phyloP scores from a whole-genome alignment of 768 basidiomycete genomes.

The Leccinum obscurum region DNA sequence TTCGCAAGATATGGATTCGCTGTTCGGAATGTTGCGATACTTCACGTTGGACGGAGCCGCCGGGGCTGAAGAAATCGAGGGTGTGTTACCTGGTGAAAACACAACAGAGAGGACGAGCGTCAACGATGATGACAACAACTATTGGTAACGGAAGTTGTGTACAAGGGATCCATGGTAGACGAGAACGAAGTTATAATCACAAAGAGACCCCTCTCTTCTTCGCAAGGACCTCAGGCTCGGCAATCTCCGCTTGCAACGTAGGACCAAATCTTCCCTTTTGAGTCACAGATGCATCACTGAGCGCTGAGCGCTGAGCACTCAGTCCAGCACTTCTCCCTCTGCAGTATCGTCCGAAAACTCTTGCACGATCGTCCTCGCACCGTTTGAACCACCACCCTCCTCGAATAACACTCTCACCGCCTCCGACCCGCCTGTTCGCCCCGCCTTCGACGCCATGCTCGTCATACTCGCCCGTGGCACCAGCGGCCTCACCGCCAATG shows the following conservation, averaged over 20 bases:
- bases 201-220: constrained; percentile 6
- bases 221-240: not conserved
- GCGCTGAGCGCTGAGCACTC: not conserved
- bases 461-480: constrained; percentile 63
- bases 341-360: not conserved
- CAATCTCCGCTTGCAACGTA: too few species aligned
- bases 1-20: too few species aligned
- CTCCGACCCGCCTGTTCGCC: constrained; percentile 47
- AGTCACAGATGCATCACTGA: too few species aligned
- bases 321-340: not conserved
- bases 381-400: constrained; percentile 4
- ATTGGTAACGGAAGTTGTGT: not conserved
- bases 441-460: constrained; percentile 43
- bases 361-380: not conserved
- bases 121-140: not conserved
- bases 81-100: constrained; percentile 3
- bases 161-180: not conserved
- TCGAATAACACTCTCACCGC: constrained; percentile 37
- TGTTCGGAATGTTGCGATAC: too few species aligned
- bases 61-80: not conserved
- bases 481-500: constrained; percentile 58
- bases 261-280: too few species aligned
- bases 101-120: not conserved
- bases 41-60: too few species aligned
- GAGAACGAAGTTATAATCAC: not conserved